Conservation (phyloP, 495 filamentous ascomycete genomes). For the Trichocladium uniseriatum region DNA sequence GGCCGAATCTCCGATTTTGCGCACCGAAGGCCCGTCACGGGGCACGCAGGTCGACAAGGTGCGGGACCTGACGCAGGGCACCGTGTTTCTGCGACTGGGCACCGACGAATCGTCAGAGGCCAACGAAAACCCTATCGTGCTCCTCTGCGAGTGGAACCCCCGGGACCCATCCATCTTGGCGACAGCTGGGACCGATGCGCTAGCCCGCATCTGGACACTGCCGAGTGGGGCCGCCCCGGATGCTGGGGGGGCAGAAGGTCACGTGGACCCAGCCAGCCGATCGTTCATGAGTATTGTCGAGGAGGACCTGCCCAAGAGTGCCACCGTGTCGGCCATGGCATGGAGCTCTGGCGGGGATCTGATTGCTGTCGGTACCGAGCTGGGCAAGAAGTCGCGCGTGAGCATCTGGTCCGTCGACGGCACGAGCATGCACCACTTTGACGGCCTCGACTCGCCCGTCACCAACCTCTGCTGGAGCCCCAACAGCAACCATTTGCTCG, state of each 20-base stretch:
- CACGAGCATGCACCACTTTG: constrained; percentile 33
- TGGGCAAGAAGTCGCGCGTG: constrained; percentile 52
- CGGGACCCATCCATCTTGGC: constrained; percentile 63
- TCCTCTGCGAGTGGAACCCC: constrained; percentile 70
- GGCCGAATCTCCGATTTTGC: constrained; percentile 44
- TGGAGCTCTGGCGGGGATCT: constrained; percentile 61
- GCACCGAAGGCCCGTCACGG: constrained; percentile 56
- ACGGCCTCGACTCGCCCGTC: constrained; percentile 43
- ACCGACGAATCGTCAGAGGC: constrained; percentile 47
- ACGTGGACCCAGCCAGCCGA: constrained; percentile 34
- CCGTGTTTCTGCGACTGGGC: constrained; percentile 52
- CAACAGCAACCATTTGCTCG: constrained; percentile 42
- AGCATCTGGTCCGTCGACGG: constrained; percentile 60
- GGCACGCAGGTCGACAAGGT: constrained; percentile 66
- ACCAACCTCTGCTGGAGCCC: constrained; percentile 55
- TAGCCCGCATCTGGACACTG: constrained; percentile 72
- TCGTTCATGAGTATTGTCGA: constrained; percentile 35
- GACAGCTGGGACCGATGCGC: constrained; percentile 62
- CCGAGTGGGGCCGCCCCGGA: constrained; percentile 43
- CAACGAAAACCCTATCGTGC: constrained; percentile 47
- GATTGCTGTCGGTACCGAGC: constrained; percentile 61
- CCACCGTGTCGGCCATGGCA: constrained; percentile 52
- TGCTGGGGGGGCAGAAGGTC: constrained; percentile 33
- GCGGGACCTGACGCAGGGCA: constrained; percentile 52
- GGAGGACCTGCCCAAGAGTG: constrained; percentile 35